Percentiles rank a stretch among this genome's conserved stretches.
These are phyloP conservation scores for Metschnikowia borealis DNA, from an alignment of 805 yeast species.

Conservation along the genomic window DNA sequence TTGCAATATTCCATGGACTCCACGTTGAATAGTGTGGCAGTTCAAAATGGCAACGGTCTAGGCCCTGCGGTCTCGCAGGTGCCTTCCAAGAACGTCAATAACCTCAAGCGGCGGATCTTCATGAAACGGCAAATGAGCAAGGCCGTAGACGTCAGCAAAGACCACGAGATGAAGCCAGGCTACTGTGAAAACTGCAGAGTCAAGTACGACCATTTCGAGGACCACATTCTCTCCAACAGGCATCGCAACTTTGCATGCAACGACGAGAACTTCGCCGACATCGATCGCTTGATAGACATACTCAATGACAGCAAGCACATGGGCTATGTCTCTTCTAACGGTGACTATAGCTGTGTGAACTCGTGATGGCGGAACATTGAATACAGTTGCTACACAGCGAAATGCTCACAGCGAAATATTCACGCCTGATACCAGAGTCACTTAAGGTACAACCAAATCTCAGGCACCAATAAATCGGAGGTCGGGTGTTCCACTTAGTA, in stretches of 20 bases:
- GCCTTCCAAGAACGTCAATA: constrained; percentile 48
- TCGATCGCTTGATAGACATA: constrained; percentile 65
- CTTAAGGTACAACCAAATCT: too few species aligned
- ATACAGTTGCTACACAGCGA: neutral
- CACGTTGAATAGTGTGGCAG: constrained; percentile 30
- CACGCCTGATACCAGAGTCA: too few species aligned
- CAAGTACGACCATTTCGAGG: constrained; percentile 73
- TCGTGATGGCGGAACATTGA: neutral
- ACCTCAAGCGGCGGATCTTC: constrained; percentile 44
- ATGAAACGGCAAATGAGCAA: constrained; percentile 35
- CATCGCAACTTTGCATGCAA: constrained; percentile 79
- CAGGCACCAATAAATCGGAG: too few species aligned
- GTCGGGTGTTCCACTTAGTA: too few species aligned
- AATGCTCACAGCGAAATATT: too few species aligned
- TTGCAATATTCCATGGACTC: constrained; percentile 40
- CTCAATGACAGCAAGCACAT: constrained; percentile 41
- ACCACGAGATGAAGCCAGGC: constrained; percentile 51
- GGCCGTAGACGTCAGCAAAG: constrained; percentile 21
- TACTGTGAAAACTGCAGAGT: constrained; percentile 93
- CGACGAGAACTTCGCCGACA: constrained; percentile 65
- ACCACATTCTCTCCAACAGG: constrained; percentile 63
- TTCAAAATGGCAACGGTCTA: constrained; percentile 44
- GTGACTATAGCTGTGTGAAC: constrained; percentile 27
- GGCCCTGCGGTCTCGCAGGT: constrained; percentile 59
- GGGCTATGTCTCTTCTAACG: constrained; percentile 41